Conservation (phyloP, 129 eudicot species). For the Pittosporum tobira region DNA sequence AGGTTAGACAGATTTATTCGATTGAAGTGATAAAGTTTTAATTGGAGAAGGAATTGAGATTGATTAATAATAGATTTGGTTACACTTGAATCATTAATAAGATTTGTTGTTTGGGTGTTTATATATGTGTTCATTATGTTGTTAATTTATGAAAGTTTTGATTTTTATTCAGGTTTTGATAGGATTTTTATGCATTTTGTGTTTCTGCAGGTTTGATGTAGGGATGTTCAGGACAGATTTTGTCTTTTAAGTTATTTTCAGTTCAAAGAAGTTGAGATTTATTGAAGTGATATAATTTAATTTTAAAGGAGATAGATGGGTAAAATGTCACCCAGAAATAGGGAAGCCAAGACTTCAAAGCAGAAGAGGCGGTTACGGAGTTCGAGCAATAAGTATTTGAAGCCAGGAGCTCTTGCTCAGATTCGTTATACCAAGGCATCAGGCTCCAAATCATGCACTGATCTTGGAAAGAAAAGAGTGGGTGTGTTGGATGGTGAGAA, state of each 20-base stretch:
- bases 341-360: conserved; percentile 41
- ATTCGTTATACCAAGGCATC: conserved; percentile 66
- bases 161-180: conserved; percentile 12
- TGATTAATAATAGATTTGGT: background rate
- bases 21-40: background rate
- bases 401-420: conserved; percentile 97
- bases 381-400: conserved; percentile 58
- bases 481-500: conserved; percentile 35
- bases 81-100: background rate
- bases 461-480: conserved; percentile 65
- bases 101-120: background rate
- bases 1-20: background rate
- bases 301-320: conserved; percentile 42
- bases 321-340: conserved; percentile 65
- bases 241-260: background rate
- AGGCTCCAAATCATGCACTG: conserved; percentile 48
- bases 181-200: background rate
- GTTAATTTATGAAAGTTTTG: conserved; percentile 5
- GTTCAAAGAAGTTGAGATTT: background rate
- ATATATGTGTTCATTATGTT: background rate
- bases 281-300: background rate
- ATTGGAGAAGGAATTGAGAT: background rate
- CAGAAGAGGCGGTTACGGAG: conserved; percentile 44
- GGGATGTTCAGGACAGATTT: conserved; percentile 10
- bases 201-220: conserved; percentile 4